Percentiles rank a stretch among this genome's conserved stretches.
These are phyloP conservation scores for Cladosporium cucumerinum DNA, from an alignment of 2,329 filamentous ascomycete genomes.

Conservation along the genomic window DNA sequence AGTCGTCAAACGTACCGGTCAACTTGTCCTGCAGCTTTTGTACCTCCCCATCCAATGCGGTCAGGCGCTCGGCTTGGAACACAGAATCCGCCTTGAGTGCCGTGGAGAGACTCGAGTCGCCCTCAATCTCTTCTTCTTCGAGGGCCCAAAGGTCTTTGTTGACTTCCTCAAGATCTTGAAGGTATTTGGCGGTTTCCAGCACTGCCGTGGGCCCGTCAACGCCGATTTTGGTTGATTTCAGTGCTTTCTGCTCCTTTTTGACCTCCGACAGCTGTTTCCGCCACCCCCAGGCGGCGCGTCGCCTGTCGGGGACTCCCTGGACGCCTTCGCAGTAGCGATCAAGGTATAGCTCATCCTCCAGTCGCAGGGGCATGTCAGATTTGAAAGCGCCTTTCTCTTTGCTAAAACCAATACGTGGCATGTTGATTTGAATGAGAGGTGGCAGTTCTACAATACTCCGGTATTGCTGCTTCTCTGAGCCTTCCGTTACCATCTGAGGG, in stretches of 20 bases:
- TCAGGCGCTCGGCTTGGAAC: constrained; percentile 47
- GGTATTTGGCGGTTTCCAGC: constrained; percentile 38
- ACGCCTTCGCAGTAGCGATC: constrained; percentile 77
- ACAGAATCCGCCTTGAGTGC: constrained; percentile 46
- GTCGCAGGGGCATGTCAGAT: constrained; percentile 70
- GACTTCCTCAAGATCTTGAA: constrained; percentile 42
- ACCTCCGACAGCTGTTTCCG: constrained; percentile 55
- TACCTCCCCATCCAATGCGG: constrained; percentile 40
- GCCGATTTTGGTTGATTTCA: constrained; percentile 22
- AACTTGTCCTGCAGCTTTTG: constrained; percentile 49
- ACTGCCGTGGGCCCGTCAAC: constrained; percentile 31
- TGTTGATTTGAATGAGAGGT: constrained; percentile 82
- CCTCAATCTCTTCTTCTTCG: constrained; percentile 40
- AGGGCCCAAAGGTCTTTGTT: constrained; percentile 36
- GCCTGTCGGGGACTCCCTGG: constrained; percentile 60
- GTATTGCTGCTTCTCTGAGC: constrained; percentile 53
- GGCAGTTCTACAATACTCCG: constrained; percentile 64
- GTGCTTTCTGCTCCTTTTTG: constrained; percentile 29
- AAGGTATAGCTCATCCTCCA: constrained; percentile 79
- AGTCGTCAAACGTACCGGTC: constrained; percentile 59
- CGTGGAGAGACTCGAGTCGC: constrained; percentile 41
- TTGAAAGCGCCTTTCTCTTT: constrained; percentile 62
- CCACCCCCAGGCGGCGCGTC: constrained; percentile 71
- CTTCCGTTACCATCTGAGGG: constrained; percentile 67
- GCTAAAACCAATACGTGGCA: constrained; percentile 77